These are phyloP conservation scores for Globisporangium iwayamae DNA, from an alignment of 352 stramenopile species.

Conservation along the genomic window DNA sequence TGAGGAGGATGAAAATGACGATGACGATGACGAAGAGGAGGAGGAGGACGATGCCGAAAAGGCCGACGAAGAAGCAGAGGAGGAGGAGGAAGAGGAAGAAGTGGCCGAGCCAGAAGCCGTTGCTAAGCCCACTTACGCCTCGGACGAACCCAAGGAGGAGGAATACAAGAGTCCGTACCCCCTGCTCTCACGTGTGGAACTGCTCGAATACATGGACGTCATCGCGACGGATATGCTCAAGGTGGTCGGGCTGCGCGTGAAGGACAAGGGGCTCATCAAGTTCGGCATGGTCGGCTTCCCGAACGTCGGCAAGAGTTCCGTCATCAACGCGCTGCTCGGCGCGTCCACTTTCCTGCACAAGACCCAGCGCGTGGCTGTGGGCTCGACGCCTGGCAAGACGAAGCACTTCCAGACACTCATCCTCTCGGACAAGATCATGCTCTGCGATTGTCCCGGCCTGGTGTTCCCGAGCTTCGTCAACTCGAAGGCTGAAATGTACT, in stretches of 20 bases:
- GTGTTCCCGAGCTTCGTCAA: slow-evolving; percentile 99
- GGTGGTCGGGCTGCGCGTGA: slow-evolving; percentile 60
- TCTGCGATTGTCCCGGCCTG: slow-evolving; percentile 99
- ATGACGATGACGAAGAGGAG: slow-evolving; percentile 13
- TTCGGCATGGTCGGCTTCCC: slow-evolving; percentile 99
- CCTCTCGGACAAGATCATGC: slow-evolving; percentile 94
- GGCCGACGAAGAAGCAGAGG: slow-evolving; percentile 13
- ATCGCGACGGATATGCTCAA: slow-evolving; percentile 54
- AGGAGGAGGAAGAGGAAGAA: slow-evolving; percentile 18
- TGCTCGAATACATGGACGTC: slow-evolving; percentile 65
- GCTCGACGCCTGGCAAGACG: slow-evolving; percentile 98
- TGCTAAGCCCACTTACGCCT: not conserved
- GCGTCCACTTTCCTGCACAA: slow-evolving; percentile 94
- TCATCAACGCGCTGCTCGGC: slow-evolving; percentile 99
- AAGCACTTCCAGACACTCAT: slow-evolving; percentile 99
- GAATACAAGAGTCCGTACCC: slow-evolving; percentile 39
- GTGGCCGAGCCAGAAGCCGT: not conserved
- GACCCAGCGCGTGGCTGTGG: slow-evolving; percentile 95
- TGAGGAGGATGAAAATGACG: slow-evolving; percentile 35
- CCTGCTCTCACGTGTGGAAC: slow-evolving; percentile 66
- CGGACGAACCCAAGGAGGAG: not conserved
- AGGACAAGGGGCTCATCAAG: slow-evolving; percentile 84
- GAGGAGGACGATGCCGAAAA: slow-evolving; percentile 12
- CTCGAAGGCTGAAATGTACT: slow-evolving; percentile 98
- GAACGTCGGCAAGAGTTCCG: slow-evolving; percentile 99